Conservation (phyloP, 1,139 yeast species). For the Pneumocystis oryctolagi region DNA sequence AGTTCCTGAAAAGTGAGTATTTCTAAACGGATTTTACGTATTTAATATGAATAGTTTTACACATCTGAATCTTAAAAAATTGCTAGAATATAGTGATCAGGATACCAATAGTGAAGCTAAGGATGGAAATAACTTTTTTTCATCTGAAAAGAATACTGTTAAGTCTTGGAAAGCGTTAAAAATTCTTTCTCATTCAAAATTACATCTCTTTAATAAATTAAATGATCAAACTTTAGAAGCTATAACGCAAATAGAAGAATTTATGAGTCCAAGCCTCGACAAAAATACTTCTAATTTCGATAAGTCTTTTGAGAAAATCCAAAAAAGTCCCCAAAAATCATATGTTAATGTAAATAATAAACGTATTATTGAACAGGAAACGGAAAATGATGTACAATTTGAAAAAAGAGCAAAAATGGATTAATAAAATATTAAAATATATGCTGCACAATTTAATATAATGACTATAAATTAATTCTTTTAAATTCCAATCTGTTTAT, state of each 20-base stretch:
- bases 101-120: neutral
- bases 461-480: neutral
- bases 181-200: neutral
- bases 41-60: neutral
- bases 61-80: neutral
- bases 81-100: neutral
- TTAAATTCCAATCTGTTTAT: neutral
- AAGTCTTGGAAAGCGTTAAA: neutral
- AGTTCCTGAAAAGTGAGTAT: neutral
- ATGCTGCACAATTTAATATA: neutral
- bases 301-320: neutral
- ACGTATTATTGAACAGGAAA: neutral
- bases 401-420: neutral
- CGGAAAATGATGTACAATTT: neutral
- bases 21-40: neutral
- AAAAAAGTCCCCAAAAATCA: neutral
- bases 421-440: neutral
- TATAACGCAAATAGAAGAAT: neutral
- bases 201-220: neutral
- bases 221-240: neutral
- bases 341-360: neutral
- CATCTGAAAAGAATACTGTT: neutral
- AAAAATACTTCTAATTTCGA: neutral
- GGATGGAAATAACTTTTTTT: neutral
- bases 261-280: neutral